Base-by-base conservation (phyloP, 805 yeast species). In the Saccharomycopsis fermentans region DNA sequence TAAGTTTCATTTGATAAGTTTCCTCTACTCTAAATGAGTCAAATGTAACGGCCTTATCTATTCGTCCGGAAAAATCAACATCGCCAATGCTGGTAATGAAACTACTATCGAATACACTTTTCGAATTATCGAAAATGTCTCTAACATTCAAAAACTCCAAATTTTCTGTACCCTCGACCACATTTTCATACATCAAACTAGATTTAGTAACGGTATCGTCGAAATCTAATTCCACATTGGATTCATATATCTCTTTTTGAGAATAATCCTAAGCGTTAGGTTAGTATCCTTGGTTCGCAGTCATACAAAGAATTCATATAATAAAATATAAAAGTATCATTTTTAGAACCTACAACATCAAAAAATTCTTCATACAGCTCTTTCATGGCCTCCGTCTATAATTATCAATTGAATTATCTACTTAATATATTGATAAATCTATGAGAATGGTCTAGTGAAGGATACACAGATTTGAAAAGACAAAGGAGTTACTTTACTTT, bases 1-100 rank as follows among this genome's bases (percentile, higher is more conserved):
- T 53, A n/a, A 62, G 40, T 43, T 59, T 59, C 53, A 27, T 36
- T 6, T 57, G 53, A 50, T 62, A 62, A 12, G 62, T 57, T 48
- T 62, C 64, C 12, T 62, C 58, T 8, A 62, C 59, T 6, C 34
- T 32, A 34, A 32, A 59, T 9, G 54, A 43, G 35, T 59, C 59
- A 47, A 55, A 62, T 11, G 50, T 50, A 6, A 21, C 16, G 19
- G 11, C 17, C 19, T 57, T 60, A 3, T 26, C 60, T 16, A 62
- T 47, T 21, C 29, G 55, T 19, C 60, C 63, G 9, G 64, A 62
- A 52, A 62, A 62, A 54, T 62, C 61, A n/a, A 58, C 32, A 26
- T 43, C 29, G 2, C 26, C 16, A 4, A n/a, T 8, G 21, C 37
- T 17, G 9, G 35, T 27, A 19, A 57, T 29, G 26, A 59, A 47